phyloP scores from a whole-genome alignment of 345 rosid species.

The Nasturtium officinale region DNA sequence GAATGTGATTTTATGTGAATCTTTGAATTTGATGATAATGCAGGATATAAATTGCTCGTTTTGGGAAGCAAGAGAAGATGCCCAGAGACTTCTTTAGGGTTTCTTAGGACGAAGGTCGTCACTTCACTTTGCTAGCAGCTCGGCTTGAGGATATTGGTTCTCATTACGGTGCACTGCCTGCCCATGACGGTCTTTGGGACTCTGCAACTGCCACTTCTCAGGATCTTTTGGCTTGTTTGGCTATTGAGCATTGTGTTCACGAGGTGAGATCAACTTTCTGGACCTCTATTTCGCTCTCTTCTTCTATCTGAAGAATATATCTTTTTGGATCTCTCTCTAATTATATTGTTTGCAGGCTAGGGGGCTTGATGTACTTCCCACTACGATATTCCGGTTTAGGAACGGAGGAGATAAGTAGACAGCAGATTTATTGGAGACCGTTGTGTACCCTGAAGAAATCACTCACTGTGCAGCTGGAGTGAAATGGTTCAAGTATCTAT shows the following conservation, averaged over 20 bases:
- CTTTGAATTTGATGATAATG: neutral
- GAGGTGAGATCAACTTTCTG: constrained; percentile 53
- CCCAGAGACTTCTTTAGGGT: constrained; percentile 90
- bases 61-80: constrained; percentile 88
- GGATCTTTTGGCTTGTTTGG: constrained; percentile 73
- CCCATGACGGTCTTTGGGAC: constrained; percentile 92
- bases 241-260: constrained; percentile 88
- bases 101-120: constrained; percentile 91
- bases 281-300: neutral
- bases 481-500: constrained; percentile 82
- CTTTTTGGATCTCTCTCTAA: neutral
- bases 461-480: constrained; percentile 97
- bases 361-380: constrained; percentile 90
- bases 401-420: constrained; percentile 81
- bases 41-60: constrained; percentile 92
- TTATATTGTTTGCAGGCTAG: constrained; percentile 60
- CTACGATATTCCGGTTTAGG: constrained; percentile 78
- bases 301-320: neutral
- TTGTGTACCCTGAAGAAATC: constrained; percentile 86
- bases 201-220: constrained; percentile 81
- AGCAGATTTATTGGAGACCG: constrained; percentile 67
- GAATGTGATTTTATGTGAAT: neutral
- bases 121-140: constrained; percentile 75
- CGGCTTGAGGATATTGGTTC: constrained; percentile 74
- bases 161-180: constrained; percentile 81